These are phyloP conservation scores for Lactifluus piperatus DNA, from an alignment of 768 basidiomycete species.

Conservation along the genomic window DNA sequence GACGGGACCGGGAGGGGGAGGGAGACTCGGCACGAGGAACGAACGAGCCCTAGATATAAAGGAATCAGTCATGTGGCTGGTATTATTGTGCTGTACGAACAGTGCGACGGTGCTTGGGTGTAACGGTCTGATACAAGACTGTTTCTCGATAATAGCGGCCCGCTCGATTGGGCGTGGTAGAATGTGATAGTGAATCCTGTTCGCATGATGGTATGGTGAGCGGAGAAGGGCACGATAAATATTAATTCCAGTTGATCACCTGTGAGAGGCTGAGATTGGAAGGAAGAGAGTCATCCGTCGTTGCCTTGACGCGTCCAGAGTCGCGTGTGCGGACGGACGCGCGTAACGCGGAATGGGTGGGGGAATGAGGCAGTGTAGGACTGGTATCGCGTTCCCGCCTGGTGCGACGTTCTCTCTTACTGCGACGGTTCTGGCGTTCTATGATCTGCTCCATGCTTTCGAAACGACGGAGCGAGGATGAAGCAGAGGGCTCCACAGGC, in stretches of 20 bases:
- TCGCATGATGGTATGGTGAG: slow-evolving; percentile 18
- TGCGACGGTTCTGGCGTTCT: slow-evolving; percentile 56
- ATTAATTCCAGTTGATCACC: not conserved
- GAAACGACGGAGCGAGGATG: slow-evolving; percentile 45
- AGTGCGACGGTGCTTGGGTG: slow-evolving; percentile 10
- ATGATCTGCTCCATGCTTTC: slow-evolving; percentile 74
- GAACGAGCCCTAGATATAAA: slow-evolving; percentile 7
- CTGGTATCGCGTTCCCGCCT: slow-evolving; percentile 37
- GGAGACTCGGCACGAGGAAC: slow-evolving; percentile 18
- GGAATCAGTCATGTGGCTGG: not conserved
- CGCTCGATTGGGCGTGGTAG: slow-evolving; percentile 19
- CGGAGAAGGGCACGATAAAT: not conserved
- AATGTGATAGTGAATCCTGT: slow-evolving; percentile 36
- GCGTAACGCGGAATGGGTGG: slow-evolving; percentile 32
- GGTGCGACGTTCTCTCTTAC: slow-evolving; percentile 40
- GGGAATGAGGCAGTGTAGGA: slow-evolving; percentile 2
- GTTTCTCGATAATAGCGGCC: slow-evolving; percentile 20
- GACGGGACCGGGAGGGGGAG: slow-evolving; percentile 18
- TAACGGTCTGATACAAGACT: slow-evolving; percentile 18
- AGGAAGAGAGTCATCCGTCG: slow-evolving; percentile 4
- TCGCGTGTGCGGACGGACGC: slow-evolving; percentile 51
- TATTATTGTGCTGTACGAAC: not conserved
- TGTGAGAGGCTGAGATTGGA: not conserved
- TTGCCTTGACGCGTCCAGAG: slow-evolving; percentile 27
- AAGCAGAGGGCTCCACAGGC: slow-evolving; percentile 35